A percentile compares a stretch with the other conserved stretches of the same genome.
phyloP scores from a whole-genome alignment of 2,329 filamentous ascomycete genomes.

The Sphaerulina populicola region DNA sequence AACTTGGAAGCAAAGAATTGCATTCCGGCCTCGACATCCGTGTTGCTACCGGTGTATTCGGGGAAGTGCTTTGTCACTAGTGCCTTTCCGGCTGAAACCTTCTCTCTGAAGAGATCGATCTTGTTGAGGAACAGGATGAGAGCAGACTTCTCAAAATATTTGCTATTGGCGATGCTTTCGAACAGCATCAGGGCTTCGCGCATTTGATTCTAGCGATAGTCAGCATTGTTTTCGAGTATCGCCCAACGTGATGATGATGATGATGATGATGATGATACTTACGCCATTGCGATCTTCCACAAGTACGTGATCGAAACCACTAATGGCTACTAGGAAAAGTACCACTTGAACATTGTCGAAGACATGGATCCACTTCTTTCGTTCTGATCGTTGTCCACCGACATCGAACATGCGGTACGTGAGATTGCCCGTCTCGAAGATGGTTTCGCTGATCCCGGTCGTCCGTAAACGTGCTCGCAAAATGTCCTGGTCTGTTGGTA shows the following conservation, averaged over 20 bases:
- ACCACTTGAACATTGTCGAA: conserved; percentile 91
- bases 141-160: conserved; percentile 46
- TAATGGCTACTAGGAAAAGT: conserved; percentile 88
- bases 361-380: conserved; percentile 96
- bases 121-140: conserved; percentile 49
- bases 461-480: conserved; percentile 78
- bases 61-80: conserved; percentile 45
- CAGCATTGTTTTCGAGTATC: neutral
- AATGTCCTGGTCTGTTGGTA: conserved; percentile 90
- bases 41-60: conserved; percentile 39
- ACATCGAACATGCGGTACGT: conserved; percentile 98
- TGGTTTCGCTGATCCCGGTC: conserved; percentile 90
- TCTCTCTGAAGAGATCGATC: conserved; percentile 46
- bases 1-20: conserved; percentile 47
- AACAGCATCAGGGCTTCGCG: conserved; percentile 48
- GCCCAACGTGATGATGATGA: too few species aligned
- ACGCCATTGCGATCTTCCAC: conserved; percentile 95
- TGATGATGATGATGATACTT: conserved; percentile 34
- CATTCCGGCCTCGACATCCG: conserved; percentile 42
- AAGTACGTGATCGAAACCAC: conserved; percentile 90
- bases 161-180: conserved; percentile 46
- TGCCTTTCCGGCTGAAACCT: conserved; percentile 40
- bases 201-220: conserved; percentile 44
- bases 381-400: conserved; percentile 81
- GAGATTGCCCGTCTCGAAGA: conserved; percentile 83